A percentile compares a stretch with the other conserved stretches of the same genome.
phyloP scores from a whole-genome alignment of 2,329 filamentous ascomycete genomes.

The Talaromyces sp. region DNA sequence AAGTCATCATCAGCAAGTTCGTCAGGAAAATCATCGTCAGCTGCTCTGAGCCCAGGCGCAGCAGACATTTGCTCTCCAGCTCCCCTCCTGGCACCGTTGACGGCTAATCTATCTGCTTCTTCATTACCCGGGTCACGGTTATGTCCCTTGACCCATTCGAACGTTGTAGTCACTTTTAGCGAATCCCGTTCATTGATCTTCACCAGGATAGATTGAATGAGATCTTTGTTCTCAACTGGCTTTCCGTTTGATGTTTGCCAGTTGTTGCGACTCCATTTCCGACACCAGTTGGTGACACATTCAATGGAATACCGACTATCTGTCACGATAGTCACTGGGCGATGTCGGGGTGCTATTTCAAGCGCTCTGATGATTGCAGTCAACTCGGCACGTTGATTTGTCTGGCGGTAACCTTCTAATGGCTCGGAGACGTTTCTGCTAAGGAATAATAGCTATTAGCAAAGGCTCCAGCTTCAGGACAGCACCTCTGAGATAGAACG shows the following conservation, averaged over 20 bases:
- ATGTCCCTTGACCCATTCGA: conserved; percentile 91
- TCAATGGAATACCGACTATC: conserved; percentile 90
- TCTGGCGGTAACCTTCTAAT: conserved; percentile 70
- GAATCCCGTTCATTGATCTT: conserved; percentile 67
- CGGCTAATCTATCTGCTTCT: conserved; percentile 75
- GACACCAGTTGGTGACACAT: conserved; percentile 81
- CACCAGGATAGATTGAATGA: conserved; percentile 69
- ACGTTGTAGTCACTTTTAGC: conserved; percentile 61
- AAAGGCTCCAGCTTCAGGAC: not conserved
- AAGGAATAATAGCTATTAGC: conserved; percentile 15
- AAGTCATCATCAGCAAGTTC: not conserved
- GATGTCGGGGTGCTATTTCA: conserved; percentile 65
- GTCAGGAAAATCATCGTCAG: conserved; percentile 8
- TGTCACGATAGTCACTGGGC: conserved; percentile 73
- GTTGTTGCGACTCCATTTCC: conserved; percentile 68
- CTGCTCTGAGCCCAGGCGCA: not conserved
- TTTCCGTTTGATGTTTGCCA: conserved; percentile 74
- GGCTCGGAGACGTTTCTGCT: conserved; percentile 71
- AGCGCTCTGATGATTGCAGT: conserved; percentile 82
- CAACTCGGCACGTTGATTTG: conserved; percentile 94
- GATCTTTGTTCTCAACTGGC: conserved; percentile 79
- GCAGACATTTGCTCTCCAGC: conserved; percentile 21
- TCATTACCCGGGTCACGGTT: conserved; percentile 68
- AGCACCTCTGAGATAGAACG: not conserved
- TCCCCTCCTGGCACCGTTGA: conserved; percentile 56